These are phyloP conservation scores for Karstenula rhodostoma DNA, from an alignment of 2,329 filamentous ascomycete genomes.

Conservation along the genomic window DNA sequence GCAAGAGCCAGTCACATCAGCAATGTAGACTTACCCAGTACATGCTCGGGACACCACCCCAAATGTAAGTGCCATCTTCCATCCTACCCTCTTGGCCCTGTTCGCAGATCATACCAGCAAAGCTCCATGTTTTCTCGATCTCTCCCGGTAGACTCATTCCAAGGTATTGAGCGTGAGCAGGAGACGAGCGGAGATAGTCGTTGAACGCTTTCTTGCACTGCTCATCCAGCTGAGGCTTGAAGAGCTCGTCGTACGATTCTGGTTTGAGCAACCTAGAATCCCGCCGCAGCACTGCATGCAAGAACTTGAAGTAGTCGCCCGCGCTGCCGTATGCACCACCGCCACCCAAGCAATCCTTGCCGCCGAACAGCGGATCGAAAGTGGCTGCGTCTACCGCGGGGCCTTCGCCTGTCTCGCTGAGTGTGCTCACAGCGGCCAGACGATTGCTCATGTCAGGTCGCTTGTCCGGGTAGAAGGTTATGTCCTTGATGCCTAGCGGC, in stretches of 20 bases:
- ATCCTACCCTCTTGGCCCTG: constrained; percentile 18
- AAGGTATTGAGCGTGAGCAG: constrained; percentile 18
- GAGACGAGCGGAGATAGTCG: constrained; percentile 17
- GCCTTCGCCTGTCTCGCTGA: constrained; percentile 12
- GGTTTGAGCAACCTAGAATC: constrained; percentile 13
- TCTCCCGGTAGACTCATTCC: constrained; percentile 19
- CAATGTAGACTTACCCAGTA: constrained; percentile 7
- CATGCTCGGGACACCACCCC: constrained; percentile 12
- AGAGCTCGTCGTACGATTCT: constrained; percentile 16
- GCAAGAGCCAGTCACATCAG: not conserved
- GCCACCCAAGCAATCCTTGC: constrained; percentile 17
- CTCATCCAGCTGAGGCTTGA: constrained; percentile 18
- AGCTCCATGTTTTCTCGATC: constrained; percentile 19
- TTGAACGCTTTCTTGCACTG: constrained; percentile 18
- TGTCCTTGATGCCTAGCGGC: constrained; percentile 55
- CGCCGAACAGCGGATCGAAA: constrained; percentile 16
- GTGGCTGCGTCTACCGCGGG: constrained; percentile 8
- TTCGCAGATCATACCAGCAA: constrained; percentile 18
- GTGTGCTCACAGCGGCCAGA: constrained; percentile 16
- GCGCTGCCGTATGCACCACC: constrained; percentile 17
- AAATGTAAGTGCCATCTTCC: constrained; percentile 15
- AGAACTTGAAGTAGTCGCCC: constrained; percentile 17
- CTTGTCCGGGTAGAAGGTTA: constrained; percentile 60
- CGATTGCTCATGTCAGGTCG: constrained; percentile 19
- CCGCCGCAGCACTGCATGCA: constrained; percentile 17